Conservation (phyloP, 139 green algal genomes). For the Chlamydomonas sp. region DNA sequence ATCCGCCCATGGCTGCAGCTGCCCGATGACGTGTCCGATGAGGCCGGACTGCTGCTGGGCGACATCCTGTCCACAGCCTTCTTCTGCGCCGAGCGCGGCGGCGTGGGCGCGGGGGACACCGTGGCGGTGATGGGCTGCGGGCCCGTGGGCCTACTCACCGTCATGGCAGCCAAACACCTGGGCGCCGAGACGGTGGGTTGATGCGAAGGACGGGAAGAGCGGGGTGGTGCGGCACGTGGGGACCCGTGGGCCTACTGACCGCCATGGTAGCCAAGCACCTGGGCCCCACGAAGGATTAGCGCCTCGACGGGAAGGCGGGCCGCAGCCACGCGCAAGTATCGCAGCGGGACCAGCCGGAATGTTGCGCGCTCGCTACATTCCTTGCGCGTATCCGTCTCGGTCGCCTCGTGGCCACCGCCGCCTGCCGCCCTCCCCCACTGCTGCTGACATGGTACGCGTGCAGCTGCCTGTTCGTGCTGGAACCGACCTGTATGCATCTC, state of each 20-base stretch:
- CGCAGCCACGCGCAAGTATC: not conserved
- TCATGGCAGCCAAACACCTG: constrained; percentile 48
- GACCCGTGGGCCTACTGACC: constrained; percentile 76
- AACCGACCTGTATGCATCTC: too few relatives aligned
- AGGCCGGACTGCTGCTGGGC: constrained; percentile 63
- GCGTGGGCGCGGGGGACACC: constrained; percentile 35
- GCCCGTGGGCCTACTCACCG: constrained; percentile 70
- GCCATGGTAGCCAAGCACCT: constrained; percentile 55
- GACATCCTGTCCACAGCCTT: constrained; percentile 62
- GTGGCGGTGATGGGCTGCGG: constrained; percentile 78
- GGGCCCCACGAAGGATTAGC: constrained; percentile 41
- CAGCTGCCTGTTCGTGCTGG: too few relatives aligned
- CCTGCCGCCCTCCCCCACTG: too few relatives aligned
- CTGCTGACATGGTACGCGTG: too few relatives aligned
- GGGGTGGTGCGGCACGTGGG: constrained; percentile 32
- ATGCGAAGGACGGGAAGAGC: too few relatives aligned
- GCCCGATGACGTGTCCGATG: constrained; percentile 58
- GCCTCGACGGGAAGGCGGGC: not conserved
- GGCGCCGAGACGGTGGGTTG: constrained; percentile 36
- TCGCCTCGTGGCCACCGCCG: too few relatives aligned
- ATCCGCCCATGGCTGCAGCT: not conserved
- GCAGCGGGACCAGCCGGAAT: not conserved
- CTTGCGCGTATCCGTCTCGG: too few relatives aligned
- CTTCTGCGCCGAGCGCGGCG: constrained; percentile 56
- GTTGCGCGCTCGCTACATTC: too few relatives aligned